A percentile compares a stretch with the other conserved stretches of the same genome.
Evolutionary conservation across 2,329 filamentous ascomycete genomes (phyloP).

Genomic region (Neoscytalidium dimidiatum): DNA sequence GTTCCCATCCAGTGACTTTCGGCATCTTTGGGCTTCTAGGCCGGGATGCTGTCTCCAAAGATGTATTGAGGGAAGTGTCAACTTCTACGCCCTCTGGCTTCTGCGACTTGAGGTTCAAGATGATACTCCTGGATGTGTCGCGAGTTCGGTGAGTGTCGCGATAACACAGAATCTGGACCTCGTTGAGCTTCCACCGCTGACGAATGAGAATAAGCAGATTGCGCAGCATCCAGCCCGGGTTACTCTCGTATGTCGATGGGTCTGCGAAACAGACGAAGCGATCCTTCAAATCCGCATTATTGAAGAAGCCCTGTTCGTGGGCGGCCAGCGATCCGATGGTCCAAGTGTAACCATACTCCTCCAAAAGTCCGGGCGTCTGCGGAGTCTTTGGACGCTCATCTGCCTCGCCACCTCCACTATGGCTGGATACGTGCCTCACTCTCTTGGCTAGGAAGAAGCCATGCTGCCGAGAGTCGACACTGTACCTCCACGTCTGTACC

Average conservation of each 20-base stretch:
- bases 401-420: slow-evolving; percentile 25
- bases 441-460: slow-evolving; percentile 96
- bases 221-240: slow-evolving; percentile 89
- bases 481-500: slow-evolving; percentile 85
- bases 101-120: slow-evolving; percentile 66
- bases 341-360: slow-evolving; percentile 72
- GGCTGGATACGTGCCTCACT: slow-evolving; percentile 41
- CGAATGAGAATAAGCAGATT: slow-evolving; percentile 85
- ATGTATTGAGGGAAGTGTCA: slow-evolving; percentile 23
- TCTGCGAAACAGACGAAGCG: slow-evolving; percentile 86
- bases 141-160: slow-evolving; percentile 77
- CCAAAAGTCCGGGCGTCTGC: slow-evolving; percentile 47
- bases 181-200: slow-evolving; percentile 74
- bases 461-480: slow-evolving; percentile 78
- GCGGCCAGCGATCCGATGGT: slow-evolving; percentile 71
- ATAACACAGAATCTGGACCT: slow-evolving; percentile 86
- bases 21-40: slow-evolving; percentile 61
- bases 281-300: slow-evolving; percentile 69
- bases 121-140: slow-evolving; percentile 78
- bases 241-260: slow-evolving; percentile 83
- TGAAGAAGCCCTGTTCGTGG: slow-evolving; percentile 88
- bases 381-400: slow-evolving; percentile 36
- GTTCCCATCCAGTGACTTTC: slow-evolving; percentile 94
- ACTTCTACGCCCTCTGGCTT: slow-evolving; percentile 23
- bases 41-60: slow-evolving; percentile 19